Base-by-base conservation (phyloP, 2,329 filamentous ascomycete species). In the Hypoxylon sp. region DNA sequence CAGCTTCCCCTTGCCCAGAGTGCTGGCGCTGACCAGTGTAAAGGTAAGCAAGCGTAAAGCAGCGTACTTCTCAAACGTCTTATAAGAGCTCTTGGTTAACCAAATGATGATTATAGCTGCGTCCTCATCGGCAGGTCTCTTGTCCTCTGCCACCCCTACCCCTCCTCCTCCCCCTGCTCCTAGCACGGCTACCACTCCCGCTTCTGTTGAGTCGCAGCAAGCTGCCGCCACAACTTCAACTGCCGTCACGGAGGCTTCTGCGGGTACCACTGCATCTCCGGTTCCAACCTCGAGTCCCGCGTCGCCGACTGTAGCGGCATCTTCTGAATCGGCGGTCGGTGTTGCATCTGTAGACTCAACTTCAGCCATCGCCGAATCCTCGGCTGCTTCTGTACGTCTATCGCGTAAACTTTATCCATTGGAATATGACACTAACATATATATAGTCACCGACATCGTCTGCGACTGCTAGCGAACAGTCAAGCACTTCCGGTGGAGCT, bases 1-100 rank as follows among this genome's bases (percentile, higher is more conserved):
- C 75, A 79, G 60, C 67, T 80, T 9, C 74, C 75, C 14, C 62
- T 75, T 1, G 75, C 75, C 1, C 50, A 73, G 25, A 51, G 71
- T 6, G 78, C 72, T 30, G 73, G 73, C 13, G 60, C 67, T 1
- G 48, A 69, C 4, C 69, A 79, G 34, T 81, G 79, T 61, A 70
- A 73, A 57, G 63, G 78, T 79, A 70, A 70, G 75, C 63, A 28
- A 60, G 52, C 14, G 21, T 13, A 48, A 30, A n/a, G 17, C 38
- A 11, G 17, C 17, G 4, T 43, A 7, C 10, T 2, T 21, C 9
- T 21, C 48, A 59, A 59, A 28, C 9, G 13, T 49, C 23, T 5
- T 49, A 5, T 38, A 21, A 52, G n/a, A 25, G 32, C 17, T 53
- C 38, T 51, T 51, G 9, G 38, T 56, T 65, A 43, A 59, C 48